phyloP scores from a whole-genome alignment of 139 green algal genomes.

The Edaphochlamys debaryana region DNA sequence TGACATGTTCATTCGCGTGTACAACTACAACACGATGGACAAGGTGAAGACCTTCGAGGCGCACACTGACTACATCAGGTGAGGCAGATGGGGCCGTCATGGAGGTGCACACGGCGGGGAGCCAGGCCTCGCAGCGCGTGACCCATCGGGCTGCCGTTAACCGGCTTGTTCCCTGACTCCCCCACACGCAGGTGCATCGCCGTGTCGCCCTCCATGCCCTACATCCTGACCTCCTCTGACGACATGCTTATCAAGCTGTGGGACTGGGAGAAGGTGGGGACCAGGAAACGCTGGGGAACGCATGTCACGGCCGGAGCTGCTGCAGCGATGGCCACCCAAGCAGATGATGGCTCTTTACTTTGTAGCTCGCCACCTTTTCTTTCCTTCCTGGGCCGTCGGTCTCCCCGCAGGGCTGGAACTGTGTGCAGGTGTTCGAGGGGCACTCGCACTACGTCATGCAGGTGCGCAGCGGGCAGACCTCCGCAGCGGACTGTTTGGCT shows the following conservation, averaged over 20 bases:
- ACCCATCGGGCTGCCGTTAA: too few species aligned
- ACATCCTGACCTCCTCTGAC: conserved; percentile 94
- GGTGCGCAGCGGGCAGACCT: conserved; percentile 57
- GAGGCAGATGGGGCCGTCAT: too few species aligned
- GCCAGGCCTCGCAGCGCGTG: too few species aligned
- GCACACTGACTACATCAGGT: conserved; percentile 98
- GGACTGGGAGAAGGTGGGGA: conserved; percentile 96
- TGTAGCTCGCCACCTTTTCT: too few species aligned
- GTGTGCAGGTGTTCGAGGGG: conserved; percentile 97
- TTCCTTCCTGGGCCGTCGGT: too few species aligned
- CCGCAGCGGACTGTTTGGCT: too few species aligned
- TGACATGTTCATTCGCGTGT: conserved; percentile 98
- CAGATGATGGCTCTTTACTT: too few species aligned
- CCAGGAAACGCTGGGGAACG: too few species aligned
- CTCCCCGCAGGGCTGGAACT: conserved; percentile 78
- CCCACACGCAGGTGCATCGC: conserved; percentile 80
- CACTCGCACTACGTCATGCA: conserved; percentile 99
- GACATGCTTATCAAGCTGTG: conserved; percentile 99
- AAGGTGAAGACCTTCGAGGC: conserved; percentile 98
- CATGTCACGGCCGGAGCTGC: too few species aligned
- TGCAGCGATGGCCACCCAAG: too few species aligned
- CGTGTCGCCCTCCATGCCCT: conserved; percentile 94
- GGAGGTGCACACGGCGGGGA: too few species aligned
- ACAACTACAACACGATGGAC: conserved; percentile 99
- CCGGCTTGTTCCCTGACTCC: too few species aligned